Base-by-base conservation (phyloP, 495 filamentous ascomycete genomes). In the Pseudomonodictys pantanalensis region DNA sequence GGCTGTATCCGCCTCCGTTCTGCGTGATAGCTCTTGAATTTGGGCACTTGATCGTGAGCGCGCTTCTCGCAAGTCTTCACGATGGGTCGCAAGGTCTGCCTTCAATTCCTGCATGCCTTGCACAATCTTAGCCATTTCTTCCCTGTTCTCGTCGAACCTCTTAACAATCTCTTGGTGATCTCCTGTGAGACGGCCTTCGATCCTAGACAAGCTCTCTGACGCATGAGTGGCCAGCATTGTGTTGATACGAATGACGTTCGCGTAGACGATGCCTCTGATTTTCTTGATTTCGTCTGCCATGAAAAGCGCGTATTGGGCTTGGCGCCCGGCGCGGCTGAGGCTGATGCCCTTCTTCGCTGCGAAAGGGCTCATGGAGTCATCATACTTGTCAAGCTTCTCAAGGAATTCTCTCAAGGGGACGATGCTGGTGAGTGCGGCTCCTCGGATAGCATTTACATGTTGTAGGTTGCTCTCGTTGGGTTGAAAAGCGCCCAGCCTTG, bases 361-460 rank as follows among this genome's bases (percentile, higher is more conserved):
- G 20, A 15, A 4, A 4, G 38, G 38, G 4, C 15, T n/a, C 38
- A 41, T 41, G 3, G 38, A 41, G 4, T 3, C 4, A 5, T 41
- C 12, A 15, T n/a, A 41, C 12, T 60, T 70, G 24, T 68, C 59
- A 3, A 73, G 42, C 41, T 66, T 68, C 2, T 12, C 24, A 43
- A 68, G 46, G 46, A 72, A 71, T 3, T 70, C 69, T 55, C 43
- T 59, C 28, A 73, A 49, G 6, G 67, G 65, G 9, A 67, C 25
- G 23, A 61, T 53, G 53, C 64, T 70, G 9, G 69, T 63, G 15
- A 70, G 55, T 8, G 69, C 69, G 61, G 69, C 69, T 9, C 67
- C 67, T n/a, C 68, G 63, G 35, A 73, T 68, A 3, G 70, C 67
- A 43, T 72, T 71, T 2, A 70, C 57, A 62, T 71, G 59, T 43